A percentile compares a stretch with the other conserved stretches of the same genome.
Evolutionary conservation across 2,329 filamentous ascomycete species (phyloP).

Genomic region (Pseudogymnoascus sp.): DNA sequence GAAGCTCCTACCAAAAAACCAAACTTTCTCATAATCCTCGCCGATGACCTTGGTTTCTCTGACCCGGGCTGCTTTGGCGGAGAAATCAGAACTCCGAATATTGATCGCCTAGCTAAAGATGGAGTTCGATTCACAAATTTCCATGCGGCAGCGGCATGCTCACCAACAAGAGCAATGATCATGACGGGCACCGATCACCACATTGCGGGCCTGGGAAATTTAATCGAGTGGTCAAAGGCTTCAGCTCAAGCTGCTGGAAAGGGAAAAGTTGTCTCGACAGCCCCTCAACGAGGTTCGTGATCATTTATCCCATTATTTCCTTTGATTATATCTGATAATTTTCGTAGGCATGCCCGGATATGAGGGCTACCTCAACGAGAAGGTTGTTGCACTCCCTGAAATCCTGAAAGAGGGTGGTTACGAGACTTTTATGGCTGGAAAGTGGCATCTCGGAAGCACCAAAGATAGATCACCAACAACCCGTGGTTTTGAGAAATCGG

Average conservation of each 20-base stretch:
- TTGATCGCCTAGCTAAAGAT: slow-evolving; percentile 43
- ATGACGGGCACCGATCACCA: slow-evolving; percentile 51
- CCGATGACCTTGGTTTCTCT: slow-evolving; percentile 39
- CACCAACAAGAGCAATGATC: slow-evolving; percentile 53
- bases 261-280: slow-evolving; percentile 15
- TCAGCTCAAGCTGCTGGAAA: slow-evolving; percentile 26
- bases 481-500: slow-evolving; percentile 46
- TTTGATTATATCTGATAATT: slow-evolving; percentile 33
- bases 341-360: slow-evolving; percentile 47
- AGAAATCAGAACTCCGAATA: slow-evolving; percentile 51
- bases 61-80: slow-evolving; percentile 46
- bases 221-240: slow-evolving; percentile 34
- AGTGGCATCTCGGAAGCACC: slow-evolving; percentile 47
- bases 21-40: slow-evolving; percentile 42
- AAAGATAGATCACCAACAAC: slow-evolving; percentile 42
- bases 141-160: slow-evolving; percentile 53
- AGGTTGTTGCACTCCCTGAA: slow-evolving; percentile 44
- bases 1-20: slow-evolving; percentile 15
- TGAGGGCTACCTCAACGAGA: slow-evolving; percentile 48
- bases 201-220: slow-evolving; percentile 39
- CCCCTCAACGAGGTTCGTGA: background rate
- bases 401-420: slow-evolving; percentile 45
- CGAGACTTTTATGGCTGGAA: slow-evolving; percentile 46
- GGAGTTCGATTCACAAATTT: slow-evolving; percentile 52
- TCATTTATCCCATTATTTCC: background rate